A percentile compares a stretch with the other conserved stretches of the same genome.
Conservation (phyloP, 441 rosid species). For the Rhodomyrtus psidioides region DNA sequence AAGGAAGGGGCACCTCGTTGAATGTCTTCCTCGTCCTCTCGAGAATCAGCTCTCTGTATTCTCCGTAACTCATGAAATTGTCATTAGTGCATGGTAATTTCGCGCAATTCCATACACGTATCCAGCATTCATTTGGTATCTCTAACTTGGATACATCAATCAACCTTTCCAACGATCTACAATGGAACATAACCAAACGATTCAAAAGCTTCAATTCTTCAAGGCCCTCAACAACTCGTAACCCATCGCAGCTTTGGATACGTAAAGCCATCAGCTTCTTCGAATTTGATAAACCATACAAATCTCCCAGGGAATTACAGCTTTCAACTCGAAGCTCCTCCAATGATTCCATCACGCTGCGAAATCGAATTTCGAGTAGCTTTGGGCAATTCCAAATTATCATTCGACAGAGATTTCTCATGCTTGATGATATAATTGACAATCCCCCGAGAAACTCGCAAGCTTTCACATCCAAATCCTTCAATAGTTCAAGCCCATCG, state of each 20-base stretch:
- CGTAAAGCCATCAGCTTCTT: fast-evolving
- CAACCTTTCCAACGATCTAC: neutral
- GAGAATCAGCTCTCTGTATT: neutral
- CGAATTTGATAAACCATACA: neutral
- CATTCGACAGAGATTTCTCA: neutral
- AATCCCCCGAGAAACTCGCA: neutral
- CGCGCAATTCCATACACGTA: fast-evolving
- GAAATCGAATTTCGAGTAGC: neutral
- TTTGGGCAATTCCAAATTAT: fast-evolving
- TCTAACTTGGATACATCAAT: neutral
- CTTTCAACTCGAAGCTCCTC: neutral
- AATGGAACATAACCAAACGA: fast-evolving
- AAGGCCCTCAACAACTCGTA: neutral
- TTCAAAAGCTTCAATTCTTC: neutral
- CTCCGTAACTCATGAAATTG: too few species aligned
- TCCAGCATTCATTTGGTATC: neutral
- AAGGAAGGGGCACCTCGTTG: neutral
- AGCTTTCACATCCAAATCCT: fast-evolving
- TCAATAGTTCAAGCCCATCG: neutral
- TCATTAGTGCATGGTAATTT: neutral
- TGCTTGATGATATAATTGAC: neutral
- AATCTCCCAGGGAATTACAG: fast-evolving
- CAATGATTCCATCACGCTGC: neutral
- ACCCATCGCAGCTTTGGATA: neutral
- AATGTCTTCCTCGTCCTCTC: fast-evolving